Evolutionary conservation across 495 filamentous ascomycete species (phyloP).

Genomic region (Podospora pseudoanserina): DNA sequence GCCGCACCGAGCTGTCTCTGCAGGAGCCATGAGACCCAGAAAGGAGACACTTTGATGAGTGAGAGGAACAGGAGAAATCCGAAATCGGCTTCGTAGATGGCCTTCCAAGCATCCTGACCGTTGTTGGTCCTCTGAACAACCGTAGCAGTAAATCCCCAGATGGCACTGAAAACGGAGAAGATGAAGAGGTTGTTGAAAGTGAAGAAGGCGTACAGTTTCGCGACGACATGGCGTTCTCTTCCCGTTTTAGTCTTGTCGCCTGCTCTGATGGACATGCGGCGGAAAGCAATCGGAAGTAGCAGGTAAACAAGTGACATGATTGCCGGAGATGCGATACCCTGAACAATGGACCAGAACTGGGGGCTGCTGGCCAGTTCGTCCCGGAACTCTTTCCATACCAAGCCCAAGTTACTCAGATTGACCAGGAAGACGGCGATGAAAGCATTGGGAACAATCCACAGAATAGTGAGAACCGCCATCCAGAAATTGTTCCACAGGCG

Average conservation of each 20-base stretch:
- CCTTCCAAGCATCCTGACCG: constrained; percentile 59
- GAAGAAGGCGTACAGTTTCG: constrained; percentile 93
- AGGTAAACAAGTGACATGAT: constrained; percentile 86
- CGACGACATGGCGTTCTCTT: constrained; percentile 86
- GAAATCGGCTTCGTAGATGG: constrained; percentile 60
- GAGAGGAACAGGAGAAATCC: constrained; percentile 60
- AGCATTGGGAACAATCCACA: constrained; percentile 95
- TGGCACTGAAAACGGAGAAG: constrained; percentile 80
- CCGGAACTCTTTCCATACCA: constrained; percentile 76
- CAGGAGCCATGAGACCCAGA: constrained; percentile 90
- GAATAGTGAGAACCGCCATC: constrained; percentile 72
- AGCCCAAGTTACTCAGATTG: constrained; percentile 73
- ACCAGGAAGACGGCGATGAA: constrained; percentile 92
- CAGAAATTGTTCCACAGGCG: constrained; percentile 76
- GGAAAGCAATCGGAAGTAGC: constrained; percentile 85
- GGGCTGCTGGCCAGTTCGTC: constrained; percentile 56
- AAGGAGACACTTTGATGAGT: constrained; percentile 74
- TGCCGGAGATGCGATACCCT: constrained; percentile 91
- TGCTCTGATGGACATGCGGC: constrained; percentile 68
- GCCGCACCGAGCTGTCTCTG: constrained; percentile 91
- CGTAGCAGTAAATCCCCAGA: constrained; percentile 66
- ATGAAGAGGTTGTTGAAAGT: constrained; percentile 95
- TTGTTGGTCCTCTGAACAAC: constrained; percentile 55
- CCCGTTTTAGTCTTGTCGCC: constrained; percentile 90
- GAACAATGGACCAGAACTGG: constrained; percentile 76